Evolutionary conservation across 2,329 filamentous ascomycete genomes (phyloP), one percentile per base, ranked within the genome.

Genomic region (Stagonosporopsis vannaccii): DNA sequence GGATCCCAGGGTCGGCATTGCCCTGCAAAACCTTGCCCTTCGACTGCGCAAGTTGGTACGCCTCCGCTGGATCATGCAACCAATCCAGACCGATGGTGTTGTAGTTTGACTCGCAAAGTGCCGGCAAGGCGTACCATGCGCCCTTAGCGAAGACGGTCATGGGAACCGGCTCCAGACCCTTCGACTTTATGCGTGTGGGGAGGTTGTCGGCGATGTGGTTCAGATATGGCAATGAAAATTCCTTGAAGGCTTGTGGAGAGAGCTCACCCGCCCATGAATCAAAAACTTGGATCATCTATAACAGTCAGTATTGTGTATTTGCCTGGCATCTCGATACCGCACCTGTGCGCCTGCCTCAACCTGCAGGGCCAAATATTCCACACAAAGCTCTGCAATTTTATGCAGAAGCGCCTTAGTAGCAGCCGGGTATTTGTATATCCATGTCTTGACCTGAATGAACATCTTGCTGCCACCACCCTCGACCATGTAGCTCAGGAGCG

Each of bases 111-210:
- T 92, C 82, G 79, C 93, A 97, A 19, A 95, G 85, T 28, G 90
- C 87, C 66, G 97, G 91, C 44, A 99, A 83, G 4, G 92, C 92
- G 77, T 96, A 95, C 91, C 95, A 98, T 11, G 95, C 94, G 11
- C 95, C 95, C 81, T 99, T 99, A 32, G 95, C 92, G 76, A 99
- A 99, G 22, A 98, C 92, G 5, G 93, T 96, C 93, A 98, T 97
- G 3, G 95, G 95, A 3, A 99, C 94, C 11, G 81, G 83, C 55
- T 93, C 90, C 48, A 94, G 79, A 0, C 88, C 87, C 72, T 96
- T 82, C 73, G 91, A 89, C 66, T 85, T 81, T 54, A 98, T 80
- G 58, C 87, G 87, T 66, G 81, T 82, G 1, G 94, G 94, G 3
- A 99, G 84, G 65, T 93, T 85, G 65, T 89, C 82, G 11, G 92